Conservation (phyloP, 345 rosid genomes). For the Isatis tinctoria region DNA sequence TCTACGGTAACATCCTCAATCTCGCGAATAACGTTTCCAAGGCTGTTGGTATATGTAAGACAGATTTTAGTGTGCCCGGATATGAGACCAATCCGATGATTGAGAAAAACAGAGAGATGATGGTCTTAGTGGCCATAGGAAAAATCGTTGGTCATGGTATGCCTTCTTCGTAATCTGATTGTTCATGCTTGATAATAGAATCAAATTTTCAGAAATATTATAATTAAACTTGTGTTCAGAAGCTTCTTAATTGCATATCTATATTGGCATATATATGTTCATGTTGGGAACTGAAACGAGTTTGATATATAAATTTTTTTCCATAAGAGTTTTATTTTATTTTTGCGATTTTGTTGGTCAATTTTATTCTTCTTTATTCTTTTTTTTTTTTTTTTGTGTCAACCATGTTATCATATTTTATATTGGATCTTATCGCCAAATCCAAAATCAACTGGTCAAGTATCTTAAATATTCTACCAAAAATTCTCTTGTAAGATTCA, state of each 20-base stretch:
- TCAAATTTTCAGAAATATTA: background rate
- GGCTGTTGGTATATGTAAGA: conserved; percentile 20
- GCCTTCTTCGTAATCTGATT: background rate
- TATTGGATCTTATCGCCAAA: background rate
- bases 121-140: conserved; percentile 5
- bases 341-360: background rate
- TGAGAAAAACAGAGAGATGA: conserved; percentile 3
- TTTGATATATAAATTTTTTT: background rate
- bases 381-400: background rate
- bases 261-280: background rate
- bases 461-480: background rate
- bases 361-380: background rate
- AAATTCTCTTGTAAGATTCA: background rate
- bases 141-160: background rate
- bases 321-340: background rate
- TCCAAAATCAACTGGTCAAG: background rate
- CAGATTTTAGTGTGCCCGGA: conserved; percentile 5
- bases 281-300: background rate
- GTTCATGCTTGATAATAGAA: background rate
- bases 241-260: conserved; percentile 2
- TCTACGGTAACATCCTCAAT: background rate
- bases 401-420: background rate
- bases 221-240: background rate
- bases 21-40: background rate
- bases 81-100: conserved; percentile 13